These are phyloP conservation scores for Daedaleopsis nitida DNA, from an alignment of 768 basidiomycete genomes.

Conservation along the genomic window DNA sequence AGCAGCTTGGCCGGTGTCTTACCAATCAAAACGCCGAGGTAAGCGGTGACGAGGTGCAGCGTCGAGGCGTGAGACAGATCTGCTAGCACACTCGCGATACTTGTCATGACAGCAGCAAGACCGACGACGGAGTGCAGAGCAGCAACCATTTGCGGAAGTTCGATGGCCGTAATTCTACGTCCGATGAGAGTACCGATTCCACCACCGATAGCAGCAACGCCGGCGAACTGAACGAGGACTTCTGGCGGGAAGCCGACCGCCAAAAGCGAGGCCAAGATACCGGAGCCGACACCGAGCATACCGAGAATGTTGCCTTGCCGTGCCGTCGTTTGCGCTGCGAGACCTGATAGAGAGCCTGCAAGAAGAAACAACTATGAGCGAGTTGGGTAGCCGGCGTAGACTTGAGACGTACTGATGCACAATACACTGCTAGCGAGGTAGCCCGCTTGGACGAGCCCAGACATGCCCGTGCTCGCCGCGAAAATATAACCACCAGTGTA, in stretches of 20 bases:
- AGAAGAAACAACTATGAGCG: not conserved
- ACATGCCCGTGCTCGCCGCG: constrained; percentile 83
- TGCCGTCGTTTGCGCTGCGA: constrained; percentile 79
- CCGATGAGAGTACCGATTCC: constrained; percentile 73
- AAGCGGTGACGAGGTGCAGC: constrained; percentile 82
- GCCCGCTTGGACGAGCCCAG: constrained; percentile 85
- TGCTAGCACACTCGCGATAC: constrained; percentile 77
- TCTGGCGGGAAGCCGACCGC: constrained; percentile 83
- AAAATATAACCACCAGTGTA: constrained; percentile 84
- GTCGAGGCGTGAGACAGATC: constrained; percentile 68
- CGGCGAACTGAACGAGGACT: constrained; percentile 76
- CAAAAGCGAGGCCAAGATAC: constrained; percentile 76
- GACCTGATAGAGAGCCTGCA: constrained; percentile 74
- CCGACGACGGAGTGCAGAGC: constrained; percentile 89
- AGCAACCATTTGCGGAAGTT: constrained; percentile 82
- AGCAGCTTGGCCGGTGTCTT: constrained; percentile 8
- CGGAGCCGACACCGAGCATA: constrained; percentile 80
- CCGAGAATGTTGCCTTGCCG: constrained; percentile 90
- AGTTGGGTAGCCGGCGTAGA: not conserved
- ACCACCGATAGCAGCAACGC: constrained; percentile 74
- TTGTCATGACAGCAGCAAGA: constrained; percentile 86
- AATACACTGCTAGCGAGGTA: constrained; percentile 85
- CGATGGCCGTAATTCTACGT: constrained; percentile 82
- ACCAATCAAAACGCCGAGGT: constrained; percentile 85
- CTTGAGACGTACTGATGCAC: constrained; percentile 62